Conservation (phyloP, 768 basidiomycete species). For the Termitomyces sp. region DNA sequence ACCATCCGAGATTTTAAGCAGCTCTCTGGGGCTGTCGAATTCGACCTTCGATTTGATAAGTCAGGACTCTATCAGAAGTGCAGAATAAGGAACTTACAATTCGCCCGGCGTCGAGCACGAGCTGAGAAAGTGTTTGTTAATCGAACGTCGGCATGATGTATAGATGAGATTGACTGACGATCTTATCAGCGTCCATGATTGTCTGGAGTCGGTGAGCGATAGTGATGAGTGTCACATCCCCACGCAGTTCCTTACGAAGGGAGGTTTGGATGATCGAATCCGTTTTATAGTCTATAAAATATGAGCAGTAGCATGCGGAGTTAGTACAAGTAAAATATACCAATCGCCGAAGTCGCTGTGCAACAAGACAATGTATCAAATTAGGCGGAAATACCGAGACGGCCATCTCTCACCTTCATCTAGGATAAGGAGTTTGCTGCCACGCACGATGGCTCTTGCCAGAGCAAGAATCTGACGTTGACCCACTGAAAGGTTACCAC, state of each 20-base stretch:
- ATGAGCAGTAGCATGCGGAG: neutral
- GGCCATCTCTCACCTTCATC: slow-evolving; percentile 46
- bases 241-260: slow-evolving; percentile 58
- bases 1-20: slow-evolving; percentile 52
- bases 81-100: slow-evolving; percentile 29
- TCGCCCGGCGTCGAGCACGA: slow-evolving; percentile 55
- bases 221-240: slow-evolving; percentile 58
- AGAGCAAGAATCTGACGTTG: slow-evolving; percentile 70
- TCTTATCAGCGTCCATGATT: slow-evolving; percentile 63
- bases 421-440: slow-evolving; percentile 57
- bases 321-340: slow-evolving; percentile 23
- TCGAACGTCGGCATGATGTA: slow-evolving; percentile 4
- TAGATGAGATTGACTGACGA: slow-evolving; percentile 27
- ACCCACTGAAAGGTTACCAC: slow-evolving; percentile 72
- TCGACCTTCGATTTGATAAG: slow-evolving; percentile 32
- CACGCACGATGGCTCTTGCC: slow-evolving; percentile 57
- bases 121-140: slow-evolving; percentile 20
- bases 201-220: slow-evolving; percentile 72
- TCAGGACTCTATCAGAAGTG: neutral
- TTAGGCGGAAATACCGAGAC: slow-evolving; percentile 24
- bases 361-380: slow-evolving; percentile 23
- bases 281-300: slow-evolving; percentile 49
- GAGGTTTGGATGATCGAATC: slow-evolving; percentile 69
- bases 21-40: slow-evolving; percentile 46
- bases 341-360: slow-evolving; percentile 45